Conservation (phyloP, 257 asterid species). For the Capsicum pubescens region DNA sequence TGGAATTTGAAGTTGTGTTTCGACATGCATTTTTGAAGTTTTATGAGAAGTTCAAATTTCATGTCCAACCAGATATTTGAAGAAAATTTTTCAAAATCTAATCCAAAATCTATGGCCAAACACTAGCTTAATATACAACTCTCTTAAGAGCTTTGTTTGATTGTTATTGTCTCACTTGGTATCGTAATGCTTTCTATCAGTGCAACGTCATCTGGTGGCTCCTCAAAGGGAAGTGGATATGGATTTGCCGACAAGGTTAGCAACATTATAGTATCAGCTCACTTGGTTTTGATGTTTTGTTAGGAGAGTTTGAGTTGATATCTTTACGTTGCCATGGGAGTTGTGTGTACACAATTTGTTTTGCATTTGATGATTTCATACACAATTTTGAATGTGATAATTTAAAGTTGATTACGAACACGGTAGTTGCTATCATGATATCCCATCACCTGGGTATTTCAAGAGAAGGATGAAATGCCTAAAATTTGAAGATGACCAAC, state of each 20-base stretch:
- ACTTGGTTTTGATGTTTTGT: slow-evolving; percentile 31
- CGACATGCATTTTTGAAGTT: background rate
- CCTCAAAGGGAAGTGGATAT: slow-evolving; percentile 76
- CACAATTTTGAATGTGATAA: background rate
- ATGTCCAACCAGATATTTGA: background rate
- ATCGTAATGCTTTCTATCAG: slow-evolving; percentile 43
- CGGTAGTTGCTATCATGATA: background rate
- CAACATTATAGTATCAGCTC: slow-evolving; percentile 30
- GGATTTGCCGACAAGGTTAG: slow-evolving; percentile 97
- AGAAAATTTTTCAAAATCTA: background rate
- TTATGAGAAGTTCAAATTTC: background rate
- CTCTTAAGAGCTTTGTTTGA: background rate
- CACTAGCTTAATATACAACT: background rate
- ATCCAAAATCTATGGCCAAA: slow-evolving; percentile 12
- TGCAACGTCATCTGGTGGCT: slow-evolving; percentile 56
- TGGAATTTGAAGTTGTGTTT: background rate
- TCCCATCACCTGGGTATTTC: background rate
- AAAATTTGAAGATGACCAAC: slow-evolving; percentile 5
- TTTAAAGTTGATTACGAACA: background rate
- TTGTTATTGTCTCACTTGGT: slow-evolving; percentile 32
- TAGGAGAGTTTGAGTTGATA: slow-evolving; percentile 11
- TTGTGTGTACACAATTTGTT: slow-evolving; percentile 18
- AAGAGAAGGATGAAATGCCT: slow-evolving; percentile 17
- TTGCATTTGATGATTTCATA: slow-evolving; percentile 12
- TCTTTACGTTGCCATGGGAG: background rate